phyloP scores from a whole-genome alignment of 805 yeast genomes.

The Zygosaccharomyces lentus region DNA sequence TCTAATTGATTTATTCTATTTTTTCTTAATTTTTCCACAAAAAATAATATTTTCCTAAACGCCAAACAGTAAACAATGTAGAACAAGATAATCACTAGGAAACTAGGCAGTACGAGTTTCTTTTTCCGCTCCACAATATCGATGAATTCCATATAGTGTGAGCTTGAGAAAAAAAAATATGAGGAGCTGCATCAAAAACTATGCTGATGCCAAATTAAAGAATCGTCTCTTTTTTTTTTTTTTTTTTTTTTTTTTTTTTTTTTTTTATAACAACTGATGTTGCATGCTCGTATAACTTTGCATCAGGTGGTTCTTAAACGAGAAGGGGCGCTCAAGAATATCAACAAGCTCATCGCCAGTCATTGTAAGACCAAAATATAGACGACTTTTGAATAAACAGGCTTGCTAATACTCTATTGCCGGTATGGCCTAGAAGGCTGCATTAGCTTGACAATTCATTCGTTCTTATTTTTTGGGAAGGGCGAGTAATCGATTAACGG shows the following conservation, averaged over 20 bases:
- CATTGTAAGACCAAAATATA: not conserved
- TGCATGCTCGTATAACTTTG: not conserved
- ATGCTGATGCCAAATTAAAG: too few relatives aligned
- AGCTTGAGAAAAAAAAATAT: too few relatives aligned
- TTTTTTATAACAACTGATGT: conserved; percentile 3
- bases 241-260: not conserved
- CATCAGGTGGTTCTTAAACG: conserved; percentile 14
- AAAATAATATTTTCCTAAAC: too few relatives aligned
- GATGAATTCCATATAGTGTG: too few relatives aligned
- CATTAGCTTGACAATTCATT: not conserved
- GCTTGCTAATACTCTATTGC: not conserved
- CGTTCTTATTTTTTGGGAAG: not conserved
- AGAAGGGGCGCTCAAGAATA: conserved; percentile 8
- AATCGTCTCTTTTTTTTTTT: not conserved
- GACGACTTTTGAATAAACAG: not conserved
- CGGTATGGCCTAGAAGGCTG: conserved; percentile 6
- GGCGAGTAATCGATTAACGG: not conserved
- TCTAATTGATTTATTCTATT: too few relatives aligned
- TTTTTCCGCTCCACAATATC: too few relatives aligned
- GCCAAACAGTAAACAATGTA: too few relatives aligned
- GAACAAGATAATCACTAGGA: too few relatives aligned
- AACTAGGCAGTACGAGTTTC: too few relatives aligned
- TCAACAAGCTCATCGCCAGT: conserved; percentile 12
- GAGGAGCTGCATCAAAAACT: too few relatives aligned
- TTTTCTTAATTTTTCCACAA: too few relatives aligned